Percentiles rank a stretch among this genome's conserved stretches.
Evolutionary conservation across 2,329 filamentous ascomycete genomes (phyloP).

Genomic region (Aspergillus uvarum): DNA sequence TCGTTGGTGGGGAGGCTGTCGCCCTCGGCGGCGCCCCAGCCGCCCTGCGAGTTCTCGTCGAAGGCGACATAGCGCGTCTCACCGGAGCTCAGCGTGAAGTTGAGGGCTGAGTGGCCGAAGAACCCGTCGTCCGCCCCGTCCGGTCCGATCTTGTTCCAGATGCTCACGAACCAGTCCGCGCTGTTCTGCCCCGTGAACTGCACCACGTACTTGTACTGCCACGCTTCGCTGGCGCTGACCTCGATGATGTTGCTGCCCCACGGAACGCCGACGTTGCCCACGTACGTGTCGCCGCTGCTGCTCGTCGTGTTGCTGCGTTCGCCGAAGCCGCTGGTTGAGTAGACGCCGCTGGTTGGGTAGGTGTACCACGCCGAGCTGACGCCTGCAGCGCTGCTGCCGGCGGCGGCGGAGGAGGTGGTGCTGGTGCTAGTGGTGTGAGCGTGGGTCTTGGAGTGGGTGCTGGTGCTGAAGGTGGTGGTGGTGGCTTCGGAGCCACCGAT

Average conservation of each 20-base stretch:
- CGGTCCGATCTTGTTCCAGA: slow-evolving; percentile 45
- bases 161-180: slow-evolving; percentile 33
- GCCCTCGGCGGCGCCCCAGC: slow-evolving; percentile 35
- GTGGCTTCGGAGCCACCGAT: neutral
- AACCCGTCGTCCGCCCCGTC: slow-evolving; percentile 37
- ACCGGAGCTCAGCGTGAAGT: slow-evolving; percentile 31
- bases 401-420: slow-evolving; percentile 5
- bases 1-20: slow-evolving; percentile 26
- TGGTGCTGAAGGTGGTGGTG: slow-evolving; percentile 9
- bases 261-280: slow-evolving; percentile 39
- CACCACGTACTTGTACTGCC: slow-evolving; percentile 40
- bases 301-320: slow-evolving; percentile 24
- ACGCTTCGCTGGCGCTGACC: slow-evolving; percentile 30
- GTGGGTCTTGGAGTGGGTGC: neutral
- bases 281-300: slow-evolving; percentile 27
- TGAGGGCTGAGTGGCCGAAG: slow-evolving; percentile 36
- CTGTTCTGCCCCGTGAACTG: slow-evolving; percentile 33
- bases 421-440: neutral
- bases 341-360: slow-evolving; percentile 19
- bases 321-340: slow-evolving; percentile 33
- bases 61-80: slow-evolving; percentile 39
- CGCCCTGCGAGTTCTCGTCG: slow-evolving; percentile 40
- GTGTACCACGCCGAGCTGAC: slow-evolving; percentile 24
- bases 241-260: slow-evolving; percentile 44
- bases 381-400: slow-evolving; percentile 4